Conservation (phyloP, 1,284 basidiomycete genomes). For the Ceratobasidium sp. region DNA sequence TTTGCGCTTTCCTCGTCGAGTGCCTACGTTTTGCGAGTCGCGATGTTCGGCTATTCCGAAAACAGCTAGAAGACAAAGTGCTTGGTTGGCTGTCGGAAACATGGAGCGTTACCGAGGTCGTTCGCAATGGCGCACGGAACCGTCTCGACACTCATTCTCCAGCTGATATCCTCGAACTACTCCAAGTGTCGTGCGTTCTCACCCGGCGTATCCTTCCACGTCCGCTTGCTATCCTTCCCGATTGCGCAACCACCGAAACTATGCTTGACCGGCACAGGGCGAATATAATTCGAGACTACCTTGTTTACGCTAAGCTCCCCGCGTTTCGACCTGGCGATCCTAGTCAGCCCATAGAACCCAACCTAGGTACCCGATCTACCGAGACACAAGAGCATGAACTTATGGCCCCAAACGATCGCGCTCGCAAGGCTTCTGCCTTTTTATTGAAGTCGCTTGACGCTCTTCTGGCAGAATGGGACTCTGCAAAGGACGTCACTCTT, state of each 20-base stretch:
- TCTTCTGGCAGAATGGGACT: slow-evolving; percentile 66
- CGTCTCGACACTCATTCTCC: slow-evolving; percentile 63
- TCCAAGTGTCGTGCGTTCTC: slow-evolving; percentile 73
- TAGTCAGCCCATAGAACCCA: neutral
- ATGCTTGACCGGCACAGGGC: slow-evolving; percentile 71
- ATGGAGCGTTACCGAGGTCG: slow-evolving; percentile 69
- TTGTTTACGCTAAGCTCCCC: slow-evolving; percentile 76
- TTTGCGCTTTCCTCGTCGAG: slow-evolving; percentile 81
- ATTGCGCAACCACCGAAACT: slow-evolving; percentile 72
- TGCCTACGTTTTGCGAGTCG: slow-evolving; percentile 77
- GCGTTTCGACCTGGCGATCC: slow-evolving; percentile 1
- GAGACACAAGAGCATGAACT: neutral
- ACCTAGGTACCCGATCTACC: neutral
- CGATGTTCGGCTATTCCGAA: slow-evolving; percentile 83
- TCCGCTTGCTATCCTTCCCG: slow-evolving; percentile 69
- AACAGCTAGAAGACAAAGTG: slow-evolving; percentile 86
- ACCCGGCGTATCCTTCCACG: slow-evolving; percentile 60
- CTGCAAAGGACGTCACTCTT: slow-evolving; percentile 47
- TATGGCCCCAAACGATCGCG: slow-evolving; percentile 25
- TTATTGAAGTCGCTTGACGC: slow-evolving; percentile 72
- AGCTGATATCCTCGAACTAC: slow-evolving; percentile 72
- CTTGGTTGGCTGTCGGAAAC: slow-evolving; percentile 83
- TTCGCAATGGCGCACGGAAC: slow-evolving; percentile 58
- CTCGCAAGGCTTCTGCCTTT: slow-evolving; percentile 73
- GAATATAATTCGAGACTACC: slow-evolving; percentile 74